These are phyloP conservation scores for Sporothrix luriei DNA, from an alignment of 2,329 filamentous ascomycete species.

Conservation along the genomic window DNA sequence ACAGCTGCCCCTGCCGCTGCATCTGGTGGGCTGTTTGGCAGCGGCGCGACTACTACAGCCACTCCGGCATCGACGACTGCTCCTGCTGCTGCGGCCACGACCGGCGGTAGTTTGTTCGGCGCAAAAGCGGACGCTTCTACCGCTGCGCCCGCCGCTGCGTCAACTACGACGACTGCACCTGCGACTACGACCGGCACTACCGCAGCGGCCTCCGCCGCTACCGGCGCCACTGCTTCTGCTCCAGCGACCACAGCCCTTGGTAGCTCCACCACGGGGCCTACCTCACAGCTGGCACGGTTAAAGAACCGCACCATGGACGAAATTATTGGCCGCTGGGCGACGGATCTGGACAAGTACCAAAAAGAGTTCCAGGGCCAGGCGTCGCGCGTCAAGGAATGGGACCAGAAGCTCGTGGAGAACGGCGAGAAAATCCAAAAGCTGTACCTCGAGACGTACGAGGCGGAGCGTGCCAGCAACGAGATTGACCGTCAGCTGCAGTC, in stretches of 20 bases:
- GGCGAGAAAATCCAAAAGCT: slow-evolving; percentile 93
- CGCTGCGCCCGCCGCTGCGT: slow-evolving; percentile 54
- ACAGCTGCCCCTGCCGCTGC: slow-evolving; percentile 35
- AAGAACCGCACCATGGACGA: slow-evolving; percentile 99
- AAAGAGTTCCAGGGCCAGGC: slow-evolving; percentile 95
- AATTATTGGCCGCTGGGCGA: slow-evolving; percentile 95
- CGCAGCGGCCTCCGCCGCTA: slow-evolving; percentile 39
- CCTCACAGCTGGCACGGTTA: slow-evolving; percentile 82
- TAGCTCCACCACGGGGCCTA: slow-evolving; percentile 76
- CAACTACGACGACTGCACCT: slow-evolving; percentile 62
- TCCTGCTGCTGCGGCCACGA: slow-evolving; percentile 36
- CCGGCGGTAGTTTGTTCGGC: slow-evolving; percentile 34
- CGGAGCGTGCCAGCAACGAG: slow-evolving; percentile 87
- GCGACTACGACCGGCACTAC: slow-evolving; percentile 30
- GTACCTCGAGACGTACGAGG: slow-evolving; percentile 88
- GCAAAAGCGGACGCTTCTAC: slow-evolving; percentile 19
- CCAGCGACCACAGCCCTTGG: slow-evolving; percentile 52
- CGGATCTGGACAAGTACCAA: slow-evolving; percentile 92
- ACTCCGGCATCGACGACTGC: slow-evolving; percentile 40
- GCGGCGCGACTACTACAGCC: slow-evolving; percentile 34
- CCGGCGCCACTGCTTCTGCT: slow-evolving; percentile 34
- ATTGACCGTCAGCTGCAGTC: slow-evolving; percentile 88
- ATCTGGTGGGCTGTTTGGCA: slow-evolving; percentile 39
- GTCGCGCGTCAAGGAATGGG: slow-evolving; percentile 84
- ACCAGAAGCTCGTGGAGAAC: slow-evolving; percentile 88